Base-by-base conservation (phyloP, 441 rosid genomes). In the Jatropha podagrica region DNA sequence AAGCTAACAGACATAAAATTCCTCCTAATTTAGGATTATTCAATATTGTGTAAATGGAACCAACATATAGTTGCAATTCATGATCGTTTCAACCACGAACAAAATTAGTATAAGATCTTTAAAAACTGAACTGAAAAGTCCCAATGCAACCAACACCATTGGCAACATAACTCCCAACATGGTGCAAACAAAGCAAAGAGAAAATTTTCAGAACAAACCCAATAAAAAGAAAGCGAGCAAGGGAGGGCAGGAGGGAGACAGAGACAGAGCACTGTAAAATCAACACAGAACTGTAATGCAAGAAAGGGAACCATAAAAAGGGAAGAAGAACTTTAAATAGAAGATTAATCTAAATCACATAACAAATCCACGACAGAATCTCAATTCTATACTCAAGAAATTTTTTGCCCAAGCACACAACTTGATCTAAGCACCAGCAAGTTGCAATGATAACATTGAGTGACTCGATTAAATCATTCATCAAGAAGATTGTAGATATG, bases 401-500 rank as follows among this genome's bases (percentile, higher is more conserved):
- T 20, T n/a, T 59, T 71, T 58, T 44, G 7, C 26, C 49, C 52
- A 65, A 72, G 44, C 26, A 46, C 20, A 27, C 27, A 32, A 65
- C 13, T 18, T 49, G 18, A 37, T 20, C 42, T 8, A 59, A 41
- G 58, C 37, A 56, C 20, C 13, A 42, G 9, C 54, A 13, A 64
- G 37, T 20, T 62, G 48, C 17, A 32, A 23, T 9, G 0, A n/a
- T 13, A 49, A 38, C 51, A 63, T 1, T 37, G 63, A 73, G 15
- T 63, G 12, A 49, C 17, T 62, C 54, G 46, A 55, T 58, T n/a
- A 72, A 48, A 48, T 49, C 76, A 73, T 62, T 63, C 42, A 46
- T 72, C 17, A 55, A 55, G 51, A 72, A 26, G 27, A 26, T 37
- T 62, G 7, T 38, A 8, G 17, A 52, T 15, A 69, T 23, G 32